Conservation (phyloP, 192 early-diverging fungal genomes). For the Neocallimastix lanati region DNA sequence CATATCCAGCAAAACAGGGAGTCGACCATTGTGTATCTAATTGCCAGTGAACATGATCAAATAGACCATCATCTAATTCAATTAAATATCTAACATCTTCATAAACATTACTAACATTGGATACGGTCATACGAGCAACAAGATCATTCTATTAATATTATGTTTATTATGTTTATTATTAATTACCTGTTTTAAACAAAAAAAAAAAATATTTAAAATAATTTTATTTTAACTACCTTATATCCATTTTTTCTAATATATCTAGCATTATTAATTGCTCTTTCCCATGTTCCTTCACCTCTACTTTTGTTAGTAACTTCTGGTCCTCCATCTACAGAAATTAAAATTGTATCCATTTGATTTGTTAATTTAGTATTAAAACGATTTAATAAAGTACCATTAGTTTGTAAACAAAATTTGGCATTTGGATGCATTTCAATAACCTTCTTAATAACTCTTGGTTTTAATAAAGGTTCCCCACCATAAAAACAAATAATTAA, state of each 20-base stretch:
- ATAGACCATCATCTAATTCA: not conserved
- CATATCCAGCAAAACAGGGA: not conserved
- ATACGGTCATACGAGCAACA: not conserved
- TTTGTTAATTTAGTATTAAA: not conserved
- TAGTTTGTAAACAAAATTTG: not conserved
- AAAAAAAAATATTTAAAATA: too few relatives aligned
- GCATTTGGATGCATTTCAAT: not conserved
- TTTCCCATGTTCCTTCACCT: not conserved
- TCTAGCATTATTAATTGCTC: not conserved
- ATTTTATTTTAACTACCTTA: not conserved
- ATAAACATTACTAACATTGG: not conserved
- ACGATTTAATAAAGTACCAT: not conserved
- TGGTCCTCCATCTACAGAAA: not conserved
- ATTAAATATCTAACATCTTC: not conserved
- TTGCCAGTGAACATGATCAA: not conserved
- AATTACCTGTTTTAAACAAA: too few relatives aligned
- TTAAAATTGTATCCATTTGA: not conserved
- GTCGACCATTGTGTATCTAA: not conserved
- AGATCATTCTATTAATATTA: not conserved
- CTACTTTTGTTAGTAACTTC: not conserved
- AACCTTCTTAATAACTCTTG: not conserved
- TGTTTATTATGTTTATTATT: too few relatives aligned
- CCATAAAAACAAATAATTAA: not conserved
- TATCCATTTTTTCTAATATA: not conserved
- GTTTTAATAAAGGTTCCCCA: not conserved